These are phyloP conservation scores for Candida boleticola DNA, from an alignment of 805 yeast genomes.

Conservation along the genomic window DNA sequence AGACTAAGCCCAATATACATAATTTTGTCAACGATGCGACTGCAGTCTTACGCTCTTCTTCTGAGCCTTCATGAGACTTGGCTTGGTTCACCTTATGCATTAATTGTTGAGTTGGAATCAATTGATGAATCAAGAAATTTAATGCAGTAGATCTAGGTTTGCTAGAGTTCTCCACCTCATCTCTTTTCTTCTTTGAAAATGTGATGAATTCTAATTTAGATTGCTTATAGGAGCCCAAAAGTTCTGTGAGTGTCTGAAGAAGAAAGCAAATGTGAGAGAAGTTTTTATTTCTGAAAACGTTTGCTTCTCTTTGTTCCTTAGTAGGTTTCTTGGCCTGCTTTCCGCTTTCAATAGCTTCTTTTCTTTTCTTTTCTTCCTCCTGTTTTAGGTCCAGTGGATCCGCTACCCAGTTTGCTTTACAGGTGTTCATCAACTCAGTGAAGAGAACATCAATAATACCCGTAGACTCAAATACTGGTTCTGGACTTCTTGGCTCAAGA, in stretches of 20 bases:
- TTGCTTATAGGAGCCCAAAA: constrained; percentile 73
- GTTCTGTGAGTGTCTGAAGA: constrained; percentile 64
- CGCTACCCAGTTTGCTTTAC: constrained; percentile 36
- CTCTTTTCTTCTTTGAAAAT: constrained; percentile 56
- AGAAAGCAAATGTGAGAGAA: constrained; percentile 70
- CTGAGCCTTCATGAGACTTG: constrained; percentile 38
- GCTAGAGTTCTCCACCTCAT: constrained; percentile 25
- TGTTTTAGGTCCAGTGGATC: constrained; percentile 17
- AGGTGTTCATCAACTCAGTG: constrained; percentile 57
- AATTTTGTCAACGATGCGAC: constrained; percentile 62
- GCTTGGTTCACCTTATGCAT: constrained; percentile 25
- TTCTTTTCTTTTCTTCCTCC: constrained; percentile 18
- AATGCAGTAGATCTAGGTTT: constrained; percentile 78
- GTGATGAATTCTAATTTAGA: constrained; percentile 81
- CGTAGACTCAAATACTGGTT: constrained; percentile 24
- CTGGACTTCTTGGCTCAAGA: no score
- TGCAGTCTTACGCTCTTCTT: constrained; percentile 49
- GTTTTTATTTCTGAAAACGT: constrained; percentile 48
- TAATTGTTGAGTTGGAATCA: constrained; percentile 55
- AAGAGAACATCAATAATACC: constrained; percentile 66
- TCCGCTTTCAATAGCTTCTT: constrained; percentile 20
- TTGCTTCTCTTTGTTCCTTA: constrained; percentile 10
- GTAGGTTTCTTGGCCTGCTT: constrained; percentile 6
- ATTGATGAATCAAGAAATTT: constrained; percentile 72
- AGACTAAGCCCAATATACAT: constrained; percentile 59